Conservation (phyloP, 495 filamentous ascomycete genomes). For the Xylaria sp. region DNA sequence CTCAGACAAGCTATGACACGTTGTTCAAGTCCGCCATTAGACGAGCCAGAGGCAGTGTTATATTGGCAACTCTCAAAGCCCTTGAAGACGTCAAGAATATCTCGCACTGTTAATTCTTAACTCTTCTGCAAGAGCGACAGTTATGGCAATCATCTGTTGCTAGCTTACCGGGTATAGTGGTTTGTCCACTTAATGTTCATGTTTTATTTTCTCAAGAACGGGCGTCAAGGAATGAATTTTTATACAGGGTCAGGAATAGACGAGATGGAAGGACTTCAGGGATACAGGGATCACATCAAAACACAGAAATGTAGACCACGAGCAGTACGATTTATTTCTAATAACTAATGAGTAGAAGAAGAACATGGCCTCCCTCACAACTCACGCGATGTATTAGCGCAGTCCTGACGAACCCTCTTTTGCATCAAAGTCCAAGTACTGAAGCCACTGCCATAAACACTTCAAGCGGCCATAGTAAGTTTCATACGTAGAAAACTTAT, state of each 20-base stretch:
- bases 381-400: neutral
- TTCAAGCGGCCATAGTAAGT: neutral
- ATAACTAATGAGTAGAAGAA: neutral
- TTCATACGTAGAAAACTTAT: neutral
- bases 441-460: neutral
- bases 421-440: neutral
- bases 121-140: neutral
- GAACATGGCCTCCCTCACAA: neutral
- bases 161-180: neutral
- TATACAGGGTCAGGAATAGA: neutral
- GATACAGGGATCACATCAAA: neutral
- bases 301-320: neutral
- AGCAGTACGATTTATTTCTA: neutral
- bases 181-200: neutral
- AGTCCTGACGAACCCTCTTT: neutral
- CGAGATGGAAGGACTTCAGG: neutral
- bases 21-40: neutral
- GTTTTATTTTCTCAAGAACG: neutral
- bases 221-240: neutral
- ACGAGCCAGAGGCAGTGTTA: neutral
- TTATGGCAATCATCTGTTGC: neutral
- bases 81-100: neutral
- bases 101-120: neutral
- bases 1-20: neutral
- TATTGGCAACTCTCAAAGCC: neutral